Evolutionary conservation across 2,329 filamentous ascomycete species (phyloP), one percentile per base, ranked within the genome.

Genomic region (Sarocladium brachiariae): DNA sequence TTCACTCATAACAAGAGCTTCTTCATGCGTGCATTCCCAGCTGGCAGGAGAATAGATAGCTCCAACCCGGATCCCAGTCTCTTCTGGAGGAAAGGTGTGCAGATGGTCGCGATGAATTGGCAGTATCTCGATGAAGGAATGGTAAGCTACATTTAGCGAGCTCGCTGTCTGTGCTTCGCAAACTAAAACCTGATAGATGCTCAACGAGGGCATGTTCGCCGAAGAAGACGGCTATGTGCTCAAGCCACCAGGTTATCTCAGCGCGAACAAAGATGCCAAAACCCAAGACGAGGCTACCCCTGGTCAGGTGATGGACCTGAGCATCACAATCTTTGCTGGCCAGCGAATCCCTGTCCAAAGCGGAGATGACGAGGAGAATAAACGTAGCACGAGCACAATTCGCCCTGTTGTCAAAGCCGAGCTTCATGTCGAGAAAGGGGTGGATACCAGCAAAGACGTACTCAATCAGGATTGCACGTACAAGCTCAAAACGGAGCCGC

Each of bases 41-140:
- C 86, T 21, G 85, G 81, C 2, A 77, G 80, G 54, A 83, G 91
- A 31, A 77, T 96, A 49, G 83, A 85, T 59, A 96, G 91, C 39
- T 89, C 87, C n/a, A 99, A 99, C 64, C 93, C 93, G 35, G 91
- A 97, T 60, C 93, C 93, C 1, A 84, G 90, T 55, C 83, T 83
- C 38, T 95, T 90, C 64, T 99, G 93, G 93, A 83, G 90, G 47
- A 84, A 88, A 50, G 93, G 93, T 24, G 91, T 96, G 18, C 93
- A 99, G 67, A 97, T 99, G 92, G 91, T 89, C 4, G 92, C 93
- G 16, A 78, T 97, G 66, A 99, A 99, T 65, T 97, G 93, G 92
- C 93, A 99, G 68, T 92, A 86, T 2, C 86, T 91, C 58, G 92
- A 97, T 63, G 82, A 93, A 51, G 88, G 89, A 38, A 95, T 96